Base-by-base conservation (phyloP, 169 alveolate species). In the Eimeria tenella region DNA sequence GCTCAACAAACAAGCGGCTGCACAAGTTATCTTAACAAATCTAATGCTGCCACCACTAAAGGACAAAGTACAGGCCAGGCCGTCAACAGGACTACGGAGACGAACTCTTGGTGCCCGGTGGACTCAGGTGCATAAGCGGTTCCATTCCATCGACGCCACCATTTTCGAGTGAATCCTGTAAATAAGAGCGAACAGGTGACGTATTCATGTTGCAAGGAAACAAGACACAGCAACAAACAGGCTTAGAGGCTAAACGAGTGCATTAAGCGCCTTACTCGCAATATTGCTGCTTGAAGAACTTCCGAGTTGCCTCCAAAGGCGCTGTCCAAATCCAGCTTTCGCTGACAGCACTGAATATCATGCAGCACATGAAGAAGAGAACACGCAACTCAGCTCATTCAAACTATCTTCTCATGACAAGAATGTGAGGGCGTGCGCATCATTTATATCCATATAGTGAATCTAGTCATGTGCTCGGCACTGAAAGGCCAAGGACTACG, bases 221-320 rank as follows among this genome's bases (percentile, higher is more conserved):
- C n/a, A 56, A 42, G 60, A 31, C 53, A 31, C 4, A 31, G 53
- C 25, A 1, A 0, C 9, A 56, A 21, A 53, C 17, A 53, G 9
- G 49, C 68, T n/a, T 62, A 8, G 49, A 7, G 62, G 56, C 10
- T 19, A 0, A 23, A 21, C 19, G 21, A 10, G 83, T 31, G 10
- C 21, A 19, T 0, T 17, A 11, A 50, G 21, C 25, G 60, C n/a
- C 74, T 49, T 93, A 95, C 97, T 71, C 94, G 83, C 53, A 96
- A 94, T 55, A 96, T 91, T 60, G 97, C 97, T 11, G 97, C 95
- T 92, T 94, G 97, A 50, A 96, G 95, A 84, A 95, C 60, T 53
- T 95, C 97, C 50, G 96, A 87, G 92, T 96, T 96, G 50, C 98
- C 98, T 7, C 98, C 98, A 82, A 97, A 97, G 1, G 98, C 98